Percentiles rank a stretch among this genome's conserved stretches.
These are phyloP conservation scores for Penicillium cataractarum DNA, from an alignment of 495 filamentous ascomycete genomes.

Conservation along the genomic window DNA sequence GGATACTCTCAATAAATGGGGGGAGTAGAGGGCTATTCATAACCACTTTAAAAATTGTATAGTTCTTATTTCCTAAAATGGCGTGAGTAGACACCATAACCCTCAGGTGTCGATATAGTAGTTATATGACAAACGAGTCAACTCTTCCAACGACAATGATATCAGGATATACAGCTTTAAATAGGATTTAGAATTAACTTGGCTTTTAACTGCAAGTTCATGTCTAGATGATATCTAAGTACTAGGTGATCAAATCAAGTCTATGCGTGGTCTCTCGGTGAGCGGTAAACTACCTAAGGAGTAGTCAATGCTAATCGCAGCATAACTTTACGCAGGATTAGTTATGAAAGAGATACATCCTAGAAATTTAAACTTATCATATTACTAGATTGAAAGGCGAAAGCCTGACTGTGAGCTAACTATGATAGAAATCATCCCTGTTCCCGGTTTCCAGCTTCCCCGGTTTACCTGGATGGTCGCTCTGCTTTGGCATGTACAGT, in stretches of 20 bases:
- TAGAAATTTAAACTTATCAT: no score
- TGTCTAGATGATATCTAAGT: neutral
- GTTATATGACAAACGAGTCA: neutral
- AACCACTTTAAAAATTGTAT: neutral
- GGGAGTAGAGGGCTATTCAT: neutral
- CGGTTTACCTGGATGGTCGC: neutral
- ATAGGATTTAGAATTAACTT: neutral
- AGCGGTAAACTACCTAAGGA: neutral
- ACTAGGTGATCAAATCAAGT: neutral
- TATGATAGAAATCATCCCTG: neutral
- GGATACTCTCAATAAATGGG: no score
- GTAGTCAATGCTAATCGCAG: neutral
- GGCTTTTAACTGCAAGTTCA: neutral
- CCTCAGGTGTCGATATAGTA: neutral
- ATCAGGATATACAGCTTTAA: neutral
- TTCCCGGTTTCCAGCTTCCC: neutral
- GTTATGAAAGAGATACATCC: no score
- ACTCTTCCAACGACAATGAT: neutral
- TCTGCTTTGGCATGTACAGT: no score
- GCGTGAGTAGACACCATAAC: neutral
- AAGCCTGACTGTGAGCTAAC: neutral
- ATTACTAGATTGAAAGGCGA: no score
- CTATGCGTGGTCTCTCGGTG: neutral
- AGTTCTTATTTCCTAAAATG: conserved; percentile 4
- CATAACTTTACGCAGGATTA: neutral